Conservation (phyloP, 2,329 filamentous ascomycete genomes). For the Hymenoscyphus albidus region DNA sequence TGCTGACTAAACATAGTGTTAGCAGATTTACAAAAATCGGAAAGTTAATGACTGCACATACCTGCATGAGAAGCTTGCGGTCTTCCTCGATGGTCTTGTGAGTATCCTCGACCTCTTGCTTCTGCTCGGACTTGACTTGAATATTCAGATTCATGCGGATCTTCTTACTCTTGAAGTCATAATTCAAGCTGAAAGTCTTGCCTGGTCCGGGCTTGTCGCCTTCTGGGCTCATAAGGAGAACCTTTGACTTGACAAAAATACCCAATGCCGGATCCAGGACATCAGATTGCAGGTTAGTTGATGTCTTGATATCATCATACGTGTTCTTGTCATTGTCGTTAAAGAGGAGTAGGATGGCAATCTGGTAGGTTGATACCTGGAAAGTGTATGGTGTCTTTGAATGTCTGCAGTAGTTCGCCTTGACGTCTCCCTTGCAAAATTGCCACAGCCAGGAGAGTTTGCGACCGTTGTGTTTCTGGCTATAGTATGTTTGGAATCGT, state of each 20-base stretch:
- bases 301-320: slow-evolving; percentile 82
- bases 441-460: slow-evolving; percentile 99
- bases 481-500: slow-evolving; percentile 87
- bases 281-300: slow-evolving; percentile 75
- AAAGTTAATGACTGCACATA: slow-evolving; percentile 45
- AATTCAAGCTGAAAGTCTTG: slow-evolving; percentile 80
- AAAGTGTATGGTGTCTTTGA: slow-evolving; percentile 93
- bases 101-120: slow-evolving; percentile 93
- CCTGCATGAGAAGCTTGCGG: slow-evolving; percentile 92
- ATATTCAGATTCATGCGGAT: slow-evolving; percentile 95
- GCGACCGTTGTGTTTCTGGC: slow-evolving; percentile 91
- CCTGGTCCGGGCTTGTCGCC: slow-evolving; percentile 73
- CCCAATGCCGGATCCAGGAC: slow-evolving; percentile 80
- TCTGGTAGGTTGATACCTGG: slow-evolving; percentile 96
- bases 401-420: slow-evolving; percentile 85
- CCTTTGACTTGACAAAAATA: slow-evolving; percentile 90
- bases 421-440: slow-evolving; percentile 94
- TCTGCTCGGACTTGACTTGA: slow-evolving; percentile 89
- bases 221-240: slow-evolving; percentile 68
- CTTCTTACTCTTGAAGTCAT: slow-evolving; percentile 98
- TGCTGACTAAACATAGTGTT: slow-evolving; percentile 64
- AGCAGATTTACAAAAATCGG: slow-evolving; percentile 21
- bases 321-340: slow-evolving; percentile 83
- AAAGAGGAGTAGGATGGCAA: slow-evolving; percentile 92
- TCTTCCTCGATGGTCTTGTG: slow-evolving; percentile 99